A percentile compares a stretch with the other conserved stretches of the same genome.
These are phyloP conservation scores for Zasmidium angulare DNA, from an alignment of 2,329 filamentous ascomycete genomes.

Conservation along the genomic window DNA sequence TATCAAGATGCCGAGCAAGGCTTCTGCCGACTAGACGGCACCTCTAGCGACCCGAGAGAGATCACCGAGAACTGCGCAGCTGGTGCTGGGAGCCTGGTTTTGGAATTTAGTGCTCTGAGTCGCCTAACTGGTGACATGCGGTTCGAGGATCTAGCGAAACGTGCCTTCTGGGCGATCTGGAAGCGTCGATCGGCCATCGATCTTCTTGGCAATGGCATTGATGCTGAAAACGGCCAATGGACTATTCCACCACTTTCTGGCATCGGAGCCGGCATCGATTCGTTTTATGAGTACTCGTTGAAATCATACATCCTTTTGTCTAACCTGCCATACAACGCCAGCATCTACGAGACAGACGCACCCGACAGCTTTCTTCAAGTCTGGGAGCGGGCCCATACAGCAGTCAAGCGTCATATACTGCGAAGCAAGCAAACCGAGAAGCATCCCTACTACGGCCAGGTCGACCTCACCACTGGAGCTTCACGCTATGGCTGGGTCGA, in stretches of 20 bases:
- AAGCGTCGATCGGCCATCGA: conserved; percentile 78
- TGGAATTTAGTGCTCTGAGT: conserved; percentile 90
- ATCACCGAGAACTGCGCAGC: conserved; percentile 96
- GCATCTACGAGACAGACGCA: conserved; percentile 61
- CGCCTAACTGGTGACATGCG: conserved; percentile 79
- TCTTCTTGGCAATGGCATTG: conserved; percentile 86
- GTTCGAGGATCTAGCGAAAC: conserved; percentile 88
- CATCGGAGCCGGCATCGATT: conserved; percentile 94
- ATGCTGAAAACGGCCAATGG: conserved; percentile 89
- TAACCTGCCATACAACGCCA: conserved; percentile 52
- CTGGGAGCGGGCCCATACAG: conserved; percentile 82
- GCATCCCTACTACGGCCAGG: conserved; percentile 91
- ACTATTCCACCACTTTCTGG: conserved; percentile 78
- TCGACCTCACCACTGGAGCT: conserved; percentile 83
- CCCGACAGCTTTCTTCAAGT: conserved; percentile 75
- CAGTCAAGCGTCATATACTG: conserved; percentile 90
- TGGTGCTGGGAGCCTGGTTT: conserved; percentile 88
- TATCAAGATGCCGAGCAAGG: conserved; percentile 61
- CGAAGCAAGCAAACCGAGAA: conserved; percentile 66
- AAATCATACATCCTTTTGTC: conserved; percentile 92
- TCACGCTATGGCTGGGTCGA: conserved; percentile 93
- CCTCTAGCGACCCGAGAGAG: conserved; percentile 57
- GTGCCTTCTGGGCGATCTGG: conserved; percentile 98
- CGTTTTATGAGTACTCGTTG: conserved; percentile 97
- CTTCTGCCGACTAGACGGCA: conserved; percentile 44